These are phyloP conservation scores for Phytophthora ramorum DNA, from an alignment of 352 stramenopile species.

Conservation along the genomic window DNA sequence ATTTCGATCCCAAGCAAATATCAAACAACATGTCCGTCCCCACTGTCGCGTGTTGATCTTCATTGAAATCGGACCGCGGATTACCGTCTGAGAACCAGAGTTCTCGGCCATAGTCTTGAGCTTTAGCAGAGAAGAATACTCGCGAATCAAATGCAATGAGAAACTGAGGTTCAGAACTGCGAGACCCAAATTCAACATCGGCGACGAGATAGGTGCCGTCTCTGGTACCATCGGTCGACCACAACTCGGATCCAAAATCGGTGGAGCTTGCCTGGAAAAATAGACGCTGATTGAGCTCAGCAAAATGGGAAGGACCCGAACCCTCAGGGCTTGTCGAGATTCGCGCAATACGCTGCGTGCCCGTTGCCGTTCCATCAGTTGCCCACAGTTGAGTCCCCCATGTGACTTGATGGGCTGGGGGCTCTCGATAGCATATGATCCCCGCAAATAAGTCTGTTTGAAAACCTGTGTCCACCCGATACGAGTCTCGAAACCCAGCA, in stretches of 20 bases:
- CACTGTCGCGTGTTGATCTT: conserved; percentile 35
- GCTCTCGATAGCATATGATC: conserved; percentile 73
- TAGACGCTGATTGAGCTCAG: conserved; percentile 45
- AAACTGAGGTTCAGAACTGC: conserved; percentile 47
- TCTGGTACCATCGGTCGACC: conserved; percentile 67
- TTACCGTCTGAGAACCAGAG: conserved; percentile 68
- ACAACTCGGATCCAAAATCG: conserved; percentile 76
- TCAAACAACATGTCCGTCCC: conserved; percentile 66
- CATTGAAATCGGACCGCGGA: conserved; percentile 32
- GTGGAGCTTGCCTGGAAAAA: conserved; percentile 78
- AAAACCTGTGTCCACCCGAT: conserved; percentile 59
- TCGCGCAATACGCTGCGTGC: conserved; percentile 66
- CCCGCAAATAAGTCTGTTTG: conserved; percentile 72
- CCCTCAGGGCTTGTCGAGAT: conserved; percentile 38
- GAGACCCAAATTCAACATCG: conserved; percentile 55
- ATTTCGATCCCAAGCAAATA: conserved; percentile 49
- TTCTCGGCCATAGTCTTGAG: conserved; percentile 48
- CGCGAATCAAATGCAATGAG: conserved; percentile 41
- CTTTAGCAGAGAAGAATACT: conserved; percentile 69
- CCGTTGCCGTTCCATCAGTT: conserved; percentile 77
- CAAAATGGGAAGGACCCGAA: conserved; percentile 47
- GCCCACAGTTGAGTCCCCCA: conserved; percentile 77
- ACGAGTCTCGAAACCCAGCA: conserved; percentile 77
- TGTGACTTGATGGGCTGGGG: conserved; percentile 7
- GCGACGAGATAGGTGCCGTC: conserved; percentile 60